Evolutionary conservation across 805 yeast species (phyloP), one percentile per base, ranked within the genome.

Genomic region (Zygoascus bituminiphila): DNA sequence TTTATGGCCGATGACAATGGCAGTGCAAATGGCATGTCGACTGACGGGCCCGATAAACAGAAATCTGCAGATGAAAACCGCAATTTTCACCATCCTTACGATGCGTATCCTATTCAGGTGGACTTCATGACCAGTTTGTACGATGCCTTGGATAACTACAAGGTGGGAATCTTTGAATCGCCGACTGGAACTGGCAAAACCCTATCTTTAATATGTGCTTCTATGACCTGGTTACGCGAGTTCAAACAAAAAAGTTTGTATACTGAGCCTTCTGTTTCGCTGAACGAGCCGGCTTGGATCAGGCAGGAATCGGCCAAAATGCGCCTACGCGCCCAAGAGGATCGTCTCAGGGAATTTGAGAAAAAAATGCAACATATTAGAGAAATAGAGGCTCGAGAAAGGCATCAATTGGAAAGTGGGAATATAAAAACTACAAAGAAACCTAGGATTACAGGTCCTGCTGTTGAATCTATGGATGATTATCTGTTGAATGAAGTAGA

Each of bases 131-230:
- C 70, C 25, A 76, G 81, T 19, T 73, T 91, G n/a, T 84, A 84
- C 56, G 75, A 75, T 21, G 73, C 85, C 1, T 69, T 89, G 15
- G 69, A 71, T 4, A 51, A 63, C 10, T 63, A 71, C 57, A 86
- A 84, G 60, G 70, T 89, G 1, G 95, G 94, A 0, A 71, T 89
- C 1, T 82, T 89, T 58, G 97, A 89, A 62, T 82, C 93, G 49
- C 98, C 98, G 0, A 89, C 98, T 0, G 98, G 98, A 5, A 86
- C 89, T 42, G 50, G 98, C 2, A 89, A 89, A 64, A 88, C 97
- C 0, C 68, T 91, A 2, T 87, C 96, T 0, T 66, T 89, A 42
- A 84, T 91, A 2, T 91, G 97, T 61, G 78, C 94, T 0, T 71
- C 91, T 0, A 74, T 89, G 76, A 78, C 89, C 0, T 89, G 96